Percentiles rank a stretch among this genome's conserved stretches.
phyloP scores from a whole-genome alignment of 2,329 filamentous ascomycete genomes.

The Neurospora crassa region DNA sequence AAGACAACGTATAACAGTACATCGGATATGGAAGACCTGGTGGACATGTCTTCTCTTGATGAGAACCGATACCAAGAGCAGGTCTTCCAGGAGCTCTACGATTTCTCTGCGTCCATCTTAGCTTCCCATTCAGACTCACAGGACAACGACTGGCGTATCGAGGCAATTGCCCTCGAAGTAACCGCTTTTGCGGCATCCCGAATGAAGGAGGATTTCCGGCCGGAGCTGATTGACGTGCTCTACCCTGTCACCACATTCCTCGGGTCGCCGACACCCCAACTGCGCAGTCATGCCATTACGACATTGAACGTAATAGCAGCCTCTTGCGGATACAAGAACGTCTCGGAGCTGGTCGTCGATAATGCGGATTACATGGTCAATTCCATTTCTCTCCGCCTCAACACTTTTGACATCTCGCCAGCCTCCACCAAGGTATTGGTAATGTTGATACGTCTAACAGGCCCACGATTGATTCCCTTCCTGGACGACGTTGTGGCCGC shows the following conservation, averaged over 20 bases:
- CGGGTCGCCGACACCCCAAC: constrained; percentile 55
- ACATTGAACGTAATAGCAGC: constrained; percentile 72
- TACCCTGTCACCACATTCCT: constrained; percentile 89
- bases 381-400: constrained; percentile 77
- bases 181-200: constrained; percentile 66
- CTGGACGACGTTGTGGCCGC: constrained; percentile 85
- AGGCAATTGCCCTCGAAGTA: constrained; percentile 73
- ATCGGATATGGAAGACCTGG: constrained; percentile 53
- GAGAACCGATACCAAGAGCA: constrained; percentile 34
- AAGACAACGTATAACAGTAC: constrained; percentile 44
- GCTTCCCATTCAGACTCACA: constrained; percentile 39
- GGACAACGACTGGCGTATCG: constrained; percentile 57
- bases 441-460: constrained; percentile 90
- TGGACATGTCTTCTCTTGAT: constrained; percentile 41
- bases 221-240: constrained; percentile 80
- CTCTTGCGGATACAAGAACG: constrained; percentile 63
- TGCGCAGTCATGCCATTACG: constrained; percentile 75
- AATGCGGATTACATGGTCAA: constrained; percentile 98
- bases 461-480: constrained; percentile 72
- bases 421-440: constrained; percentile 81
- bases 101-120: constrained; percentile 55
- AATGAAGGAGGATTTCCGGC: constrained; percentile 59
- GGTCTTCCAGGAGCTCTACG: constrained; percentile 56
- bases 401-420: constrained; percentile 84
- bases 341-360: constrained; percentile 71